Evolutionary conservation across 2,329 filamentous ascomycete species (phyloP), one percentile per base, ranked within the genome.

Genomic region (Colletotrichum cereale): DNA sequence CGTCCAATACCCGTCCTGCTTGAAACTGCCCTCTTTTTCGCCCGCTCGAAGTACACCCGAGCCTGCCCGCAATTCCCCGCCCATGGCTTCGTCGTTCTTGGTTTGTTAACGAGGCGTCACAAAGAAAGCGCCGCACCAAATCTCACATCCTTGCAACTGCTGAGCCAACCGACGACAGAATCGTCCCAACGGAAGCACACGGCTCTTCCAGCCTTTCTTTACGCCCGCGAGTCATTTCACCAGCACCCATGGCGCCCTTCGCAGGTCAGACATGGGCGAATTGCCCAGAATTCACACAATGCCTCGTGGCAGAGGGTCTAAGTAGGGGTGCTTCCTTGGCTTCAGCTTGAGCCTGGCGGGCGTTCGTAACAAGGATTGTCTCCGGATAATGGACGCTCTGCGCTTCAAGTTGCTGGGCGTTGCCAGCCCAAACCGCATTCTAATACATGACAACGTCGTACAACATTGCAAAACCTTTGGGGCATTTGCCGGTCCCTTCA

Each of bases 261-360:
- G 18, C 52, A 58, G 31, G 44, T 24, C 58, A 34, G 44, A 31
- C 52, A 48, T 50, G 60, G 44, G 38, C 52, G 24, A 53, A 21
- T 24, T 38, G 40, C 52, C 53, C 44, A 62, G n/a, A 31, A 14
- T 36, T 68, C 65, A 64, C 58, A 40, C 36, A 38, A 48, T 47
- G 60, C 68, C 68, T 71, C 68, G 68, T 71, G 68, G 68, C 57
- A 63, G 65, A 71, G 60, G 66, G 58, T 42, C 55, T n/a, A 21
- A 50, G 31, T 56, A 42, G 34, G 55, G 56, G 48, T 62, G 62
- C 62, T 60, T 66, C 69, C 66, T 40, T 71, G 61, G 60, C 55
- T 42, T 57, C 48, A 57, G 26, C 50, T 31, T 18, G 42, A 42
- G 55, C 47, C 55, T 72, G 48, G 40, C 61, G 60, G 67, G 61